Percentiles rank a stretch among this genome's conserved stretches.
These are phyloP conservation scores for Starmerella bombi DNA, from an alignment of 805 yeast genomes.

Conservation along the genomic window DNA sequence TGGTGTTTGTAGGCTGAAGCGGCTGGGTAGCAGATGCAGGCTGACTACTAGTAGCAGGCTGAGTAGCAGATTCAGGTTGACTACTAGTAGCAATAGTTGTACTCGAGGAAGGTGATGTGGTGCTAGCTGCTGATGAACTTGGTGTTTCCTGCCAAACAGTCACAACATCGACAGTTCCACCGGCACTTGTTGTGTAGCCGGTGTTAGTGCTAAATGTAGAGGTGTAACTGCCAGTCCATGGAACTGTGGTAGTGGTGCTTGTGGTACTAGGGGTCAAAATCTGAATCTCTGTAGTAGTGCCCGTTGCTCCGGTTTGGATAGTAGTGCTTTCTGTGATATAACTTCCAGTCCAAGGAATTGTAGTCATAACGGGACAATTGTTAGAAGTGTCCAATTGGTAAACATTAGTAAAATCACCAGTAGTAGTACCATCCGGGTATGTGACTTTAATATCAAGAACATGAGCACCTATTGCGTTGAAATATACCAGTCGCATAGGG, in stretches of 20 bases:
- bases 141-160: conserved; percentile 1
- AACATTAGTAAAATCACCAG: background rate
- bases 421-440: conserved; percentile 3
- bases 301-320: background rate
- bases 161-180: background rate
- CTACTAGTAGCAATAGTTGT: no score
- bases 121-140: no score
- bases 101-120: no score
- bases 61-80: no score
- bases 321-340: conserved; percentile 6
- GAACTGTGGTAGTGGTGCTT: background rate
- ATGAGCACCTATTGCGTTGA: background rate
- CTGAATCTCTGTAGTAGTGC: conserved; percentile 1
- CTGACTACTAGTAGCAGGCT: no score
- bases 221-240: conserved; percentile 5
- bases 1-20: background rate
- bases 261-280: conserved; percentile 1
- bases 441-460: background rate
- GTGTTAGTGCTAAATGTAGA: background rate
- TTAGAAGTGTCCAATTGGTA: conserved; percentile 2
- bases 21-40: background rate
- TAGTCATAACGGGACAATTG: conserved; percentile 4
- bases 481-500: conserved; percentile 6
- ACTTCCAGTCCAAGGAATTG: conserved; percentile 3
- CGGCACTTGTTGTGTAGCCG: background rate